These are phyloP conservation scores for Vachellia pachyceras DNA, from an alignment of 306 rosid genomes.

Conservation along the genomic window DNA sequence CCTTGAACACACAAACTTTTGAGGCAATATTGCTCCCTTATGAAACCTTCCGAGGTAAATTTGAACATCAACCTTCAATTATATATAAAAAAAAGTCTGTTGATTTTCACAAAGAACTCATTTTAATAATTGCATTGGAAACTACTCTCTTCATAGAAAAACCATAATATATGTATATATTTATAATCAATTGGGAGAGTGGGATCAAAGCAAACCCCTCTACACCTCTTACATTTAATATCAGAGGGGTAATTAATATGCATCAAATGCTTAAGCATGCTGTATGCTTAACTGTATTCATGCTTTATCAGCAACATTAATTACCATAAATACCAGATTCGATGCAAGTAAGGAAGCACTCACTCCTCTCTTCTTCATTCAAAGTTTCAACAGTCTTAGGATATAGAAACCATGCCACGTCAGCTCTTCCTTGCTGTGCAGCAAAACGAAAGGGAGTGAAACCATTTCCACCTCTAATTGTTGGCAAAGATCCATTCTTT, in stretches of 20 bases:
- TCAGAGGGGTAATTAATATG: not conserved
- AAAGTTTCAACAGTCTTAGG: not conserved
- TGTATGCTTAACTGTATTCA: not conserved
- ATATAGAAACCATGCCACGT: conserved; percentile 32
- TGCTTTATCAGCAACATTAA: not conserved
- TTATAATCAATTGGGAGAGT: no score
- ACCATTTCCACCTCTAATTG: conserved; percentile 16
- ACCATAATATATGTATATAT: no score
- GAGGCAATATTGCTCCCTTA: no score
- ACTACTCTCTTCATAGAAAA: no score
- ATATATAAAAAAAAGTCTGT: no score
- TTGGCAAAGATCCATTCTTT: not conserved
- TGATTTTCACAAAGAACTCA: no score
- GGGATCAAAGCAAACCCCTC: no score
- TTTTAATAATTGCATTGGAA: no score
- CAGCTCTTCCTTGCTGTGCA: conserved; percentile 43
- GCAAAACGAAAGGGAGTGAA: conserved; percentile 39
- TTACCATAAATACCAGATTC: conserved; percentile 36
- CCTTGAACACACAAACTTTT: no score
- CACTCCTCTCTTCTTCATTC: not conserved
- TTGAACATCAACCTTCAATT: no score
- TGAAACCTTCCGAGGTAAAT: no score
- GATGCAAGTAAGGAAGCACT: conserved; percentile 43
- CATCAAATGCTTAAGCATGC: not conserved
- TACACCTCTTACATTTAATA: no score